These are phyloP conservation scores for Penicillium decumbens DNA, from an alignment of 2,329 filamentous ascomycete genomes.

Conservation along the genomic window DNA sequence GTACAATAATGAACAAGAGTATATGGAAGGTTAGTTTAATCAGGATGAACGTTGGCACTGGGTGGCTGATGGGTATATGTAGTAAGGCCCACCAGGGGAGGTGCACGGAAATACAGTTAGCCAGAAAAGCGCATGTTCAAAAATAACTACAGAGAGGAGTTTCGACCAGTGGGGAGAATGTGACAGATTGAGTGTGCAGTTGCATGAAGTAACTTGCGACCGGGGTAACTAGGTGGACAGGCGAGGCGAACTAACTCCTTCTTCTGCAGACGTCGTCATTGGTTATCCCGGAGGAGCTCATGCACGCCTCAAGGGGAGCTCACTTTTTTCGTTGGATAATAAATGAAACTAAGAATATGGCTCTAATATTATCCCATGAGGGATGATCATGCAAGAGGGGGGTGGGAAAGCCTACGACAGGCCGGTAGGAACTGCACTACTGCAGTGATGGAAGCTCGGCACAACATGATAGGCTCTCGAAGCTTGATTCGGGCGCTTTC, in stretches of 20 bases:
- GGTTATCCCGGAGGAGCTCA: neutral
- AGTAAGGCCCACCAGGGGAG: neutral
- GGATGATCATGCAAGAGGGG: conserved; percentile 5
- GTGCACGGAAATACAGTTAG: neutral
- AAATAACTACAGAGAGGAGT: conserved; percentile 2
- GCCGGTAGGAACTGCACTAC: conserved; percentile 9
- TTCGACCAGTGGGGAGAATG: conserved; percentile 9
- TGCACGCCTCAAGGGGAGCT: neutral
- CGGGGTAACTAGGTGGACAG: conserved; percentile 12
- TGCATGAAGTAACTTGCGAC: conserved; percentile 12
- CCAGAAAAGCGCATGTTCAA: conserved; percentile 8
- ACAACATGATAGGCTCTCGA: neutral
- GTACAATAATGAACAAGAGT: neutral
- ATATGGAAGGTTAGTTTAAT: neutral
- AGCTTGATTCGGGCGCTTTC: neutral
- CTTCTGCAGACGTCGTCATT: neutral
- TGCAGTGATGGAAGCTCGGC: conserved; percentile 11
- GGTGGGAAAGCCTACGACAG: conserved; percentile 6
- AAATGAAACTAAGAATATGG: neutral
- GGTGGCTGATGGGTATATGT: conserved; percentile 1
- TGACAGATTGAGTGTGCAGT: conserved; percentile 17
- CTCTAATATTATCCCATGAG: conserved; percentile 4
- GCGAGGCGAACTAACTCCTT: conserved; percentile 12
- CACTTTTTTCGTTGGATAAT: conserved; percentile 3
- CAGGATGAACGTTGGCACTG: neutral